Evolutionary conservation across 495 filamentous ascomycete species (phyloP).

Genomic region (Pseudotulostoma volvatum): DNA sequence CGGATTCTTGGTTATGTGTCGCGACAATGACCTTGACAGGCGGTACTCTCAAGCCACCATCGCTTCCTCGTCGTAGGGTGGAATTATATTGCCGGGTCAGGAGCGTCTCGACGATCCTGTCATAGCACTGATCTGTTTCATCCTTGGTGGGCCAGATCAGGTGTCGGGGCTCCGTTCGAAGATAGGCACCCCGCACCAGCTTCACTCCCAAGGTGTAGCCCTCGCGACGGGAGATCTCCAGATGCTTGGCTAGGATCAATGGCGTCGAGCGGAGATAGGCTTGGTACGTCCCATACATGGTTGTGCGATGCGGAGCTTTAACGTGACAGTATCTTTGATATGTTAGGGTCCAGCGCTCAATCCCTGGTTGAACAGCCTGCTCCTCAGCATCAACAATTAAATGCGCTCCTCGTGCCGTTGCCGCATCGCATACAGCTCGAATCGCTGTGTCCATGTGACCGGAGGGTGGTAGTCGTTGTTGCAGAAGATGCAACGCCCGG

Average conservation of each 20-base stretch:
- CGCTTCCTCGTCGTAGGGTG: slow-evolving; percentile 26
- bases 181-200: slow-evolving; percentile 82
- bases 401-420: slow-evolving; percentile 48
- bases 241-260: slow-evolving; percentile 44
- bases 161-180: slow-evolving; percentile 61
- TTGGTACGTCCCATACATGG: slow-evolving; percentile 67
- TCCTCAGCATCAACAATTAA: slow-evolving; percentile 90
- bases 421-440: slow-evolving; percentile 58
- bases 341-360: slow-evolving; percentile 67
- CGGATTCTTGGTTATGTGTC: slow-evolving; percentile 79
- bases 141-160: slow-evolving; percentile 68
- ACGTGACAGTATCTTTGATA: slow-evolving; percentile 65
- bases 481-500: slow-evolving; percentile 51
- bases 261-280: slow-evolving; percentile 67
- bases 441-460: slow-evolving; percentile 52
- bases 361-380: slow-evolving; percentile 59
- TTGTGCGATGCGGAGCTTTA: slow-evolving; percentile 36
- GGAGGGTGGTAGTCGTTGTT: slow-evolving; percentile 39
- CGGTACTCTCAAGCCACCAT: slow-evolving; percentile 34
- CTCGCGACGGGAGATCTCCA: slow-evolving; percentile 45
- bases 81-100: slow-evolving; percentile 38
- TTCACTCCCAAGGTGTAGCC: slow-evolving; percentile 76
- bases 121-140: slow-evolving; percentile 57
- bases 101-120: slow-evolving; percentile 41
- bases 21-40: slow-evolving; percentile 60